Evolutionary conservation across 2,329 filamentous ascomycete genomes (phyloP).

Genomic region (Phialophora macrospora): DNA sequence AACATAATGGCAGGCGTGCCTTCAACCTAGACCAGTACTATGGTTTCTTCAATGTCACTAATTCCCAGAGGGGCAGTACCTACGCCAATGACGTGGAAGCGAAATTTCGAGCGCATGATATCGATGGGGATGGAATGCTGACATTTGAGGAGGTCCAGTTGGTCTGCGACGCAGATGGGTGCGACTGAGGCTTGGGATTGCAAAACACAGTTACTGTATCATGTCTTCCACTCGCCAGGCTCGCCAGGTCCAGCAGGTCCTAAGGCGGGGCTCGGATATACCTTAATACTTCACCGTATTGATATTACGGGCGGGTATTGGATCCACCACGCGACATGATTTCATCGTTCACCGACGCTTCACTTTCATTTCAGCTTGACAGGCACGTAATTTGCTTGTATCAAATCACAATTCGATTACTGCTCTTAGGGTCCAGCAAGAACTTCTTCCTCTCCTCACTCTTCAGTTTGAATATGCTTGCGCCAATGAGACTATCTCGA

Average conservation of each 20-base stretch:
- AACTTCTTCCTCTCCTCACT: not conserved
- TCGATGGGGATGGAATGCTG: slow-evolving; percentile 10
- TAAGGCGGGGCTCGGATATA: not conserved
- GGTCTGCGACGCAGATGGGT: slow-evolving; percentile 11
- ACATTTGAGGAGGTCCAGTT: slow-evolving; percentile 15
- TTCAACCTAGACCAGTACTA: slow-evolving; percentile 16
- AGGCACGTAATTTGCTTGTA: not conserved
- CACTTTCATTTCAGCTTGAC: not conserved
- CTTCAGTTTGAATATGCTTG: not conserved
- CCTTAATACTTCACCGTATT: not conserved
- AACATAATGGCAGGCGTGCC: not conserved
- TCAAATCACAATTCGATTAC: not conserved
- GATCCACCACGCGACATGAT: not conserved
- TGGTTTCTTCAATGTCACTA: slow-evolving; percentile 14
- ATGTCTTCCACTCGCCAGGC: too few relatives aligned
- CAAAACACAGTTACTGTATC: not conserved
- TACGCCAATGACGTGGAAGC: slow-evolving; percentile 12
- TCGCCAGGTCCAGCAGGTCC: too few relatives aligned
- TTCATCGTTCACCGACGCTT: not conserved
- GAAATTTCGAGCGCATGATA: slow-evolving; percentile 19
- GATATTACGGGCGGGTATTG: not conserved
- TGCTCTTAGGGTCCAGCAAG: not conserved
- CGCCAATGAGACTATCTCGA: not conserved
- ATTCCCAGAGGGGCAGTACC: not conserved
- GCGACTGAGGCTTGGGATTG: slow-evolving; percentile 3